Percentiles rank a stretch among this genome's conserved stretches.
phyloP scores from a whole-genome alignment of 2,329 filamentous ascomycete genomes.

The Fusarium succisae region DNA sequence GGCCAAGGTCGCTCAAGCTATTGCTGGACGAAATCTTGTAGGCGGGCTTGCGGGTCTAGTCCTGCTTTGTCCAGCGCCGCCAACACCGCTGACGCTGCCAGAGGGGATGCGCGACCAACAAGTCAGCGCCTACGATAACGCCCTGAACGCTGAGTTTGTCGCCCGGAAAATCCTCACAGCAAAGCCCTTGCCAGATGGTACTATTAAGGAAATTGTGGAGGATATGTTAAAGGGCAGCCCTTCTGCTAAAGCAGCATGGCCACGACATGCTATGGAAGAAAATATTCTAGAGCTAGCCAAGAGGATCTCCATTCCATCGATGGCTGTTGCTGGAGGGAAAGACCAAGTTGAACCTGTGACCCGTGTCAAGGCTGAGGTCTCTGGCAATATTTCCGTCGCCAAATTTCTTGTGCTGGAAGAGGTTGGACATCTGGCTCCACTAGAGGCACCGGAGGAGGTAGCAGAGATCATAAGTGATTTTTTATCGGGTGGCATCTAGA shows the following conservation, averaged over 20 bases:
- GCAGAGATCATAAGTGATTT: neutral
- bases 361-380: neutral
- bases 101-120: neutral
- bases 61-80: neutral
- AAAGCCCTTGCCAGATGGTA: neutral
- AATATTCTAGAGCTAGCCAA: neutral
- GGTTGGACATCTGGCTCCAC: neutral
- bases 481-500: fast-evolving
- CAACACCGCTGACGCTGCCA: neutral
- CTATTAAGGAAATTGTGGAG: neutral
- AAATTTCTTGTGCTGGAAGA: neutral
- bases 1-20: neutral
- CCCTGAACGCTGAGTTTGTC: neutral
- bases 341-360: neutral
- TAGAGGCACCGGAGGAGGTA: neutral
- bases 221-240: neutral
- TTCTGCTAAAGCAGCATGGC: neutral
- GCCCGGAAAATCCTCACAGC: neutral
- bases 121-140: neutral
- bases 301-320: neutral
- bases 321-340: neutral
- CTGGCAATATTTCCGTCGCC: fast-evolving
- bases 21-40: neutral
- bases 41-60: fast-evolving
- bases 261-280: neutral